Conservation (phyloP, 139 green algal species). For the Chlorella sp. region DNA sequence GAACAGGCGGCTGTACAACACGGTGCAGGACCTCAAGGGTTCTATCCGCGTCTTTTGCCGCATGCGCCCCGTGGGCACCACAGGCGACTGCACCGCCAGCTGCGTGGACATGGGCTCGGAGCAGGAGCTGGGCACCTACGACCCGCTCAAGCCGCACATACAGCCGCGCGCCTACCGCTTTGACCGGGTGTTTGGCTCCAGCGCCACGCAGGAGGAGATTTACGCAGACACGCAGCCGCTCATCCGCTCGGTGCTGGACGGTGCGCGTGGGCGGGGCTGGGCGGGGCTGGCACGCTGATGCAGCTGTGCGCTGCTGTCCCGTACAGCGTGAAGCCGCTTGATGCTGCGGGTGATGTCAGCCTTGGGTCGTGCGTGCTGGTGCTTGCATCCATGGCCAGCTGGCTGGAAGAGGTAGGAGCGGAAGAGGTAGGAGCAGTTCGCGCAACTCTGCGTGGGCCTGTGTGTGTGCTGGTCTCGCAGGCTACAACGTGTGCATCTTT, state of each 20-base stretch:
- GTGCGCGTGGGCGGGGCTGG: slow-evolving; percentile 23
- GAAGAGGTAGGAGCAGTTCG: no score
- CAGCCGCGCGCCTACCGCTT: slow-evolving; percentile 59
- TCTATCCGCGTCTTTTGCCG: slow-evolving; percentile 86
- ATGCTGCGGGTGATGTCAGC: not conserved
- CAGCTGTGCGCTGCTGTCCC: not conserved
- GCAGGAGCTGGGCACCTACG: slow-evolving; percentile 29
- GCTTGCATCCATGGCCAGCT: not conserved
- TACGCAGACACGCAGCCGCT: slow-evolving; percentile 83
- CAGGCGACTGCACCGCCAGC: slow-evolving; percentile 44
- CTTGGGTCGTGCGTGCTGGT: not conserved
- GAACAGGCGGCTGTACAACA: slow-evolving; percentile 83
- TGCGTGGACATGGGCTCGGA: slow-evolving; percentile 27
- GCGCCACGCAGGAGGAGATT: slow-evolving; percentile 64
- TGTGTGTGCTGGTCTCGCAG: no score
- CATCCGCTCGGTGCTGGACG: slow-evolving; percentile 83
- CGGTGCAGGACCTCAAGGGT: slow-evolving; percentile 80
- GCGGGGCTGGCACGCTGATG: not conserved
- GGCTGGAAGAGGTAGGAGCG: not conserved
- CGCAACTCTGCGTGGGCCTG: not conserved
- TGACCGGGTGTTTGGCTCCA: slow-evolving; percentile 73
- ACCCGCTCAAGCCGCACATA: not conserved
- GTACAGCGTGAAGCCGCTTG: not conserved
- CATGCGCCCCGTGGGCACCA: slow-evolving; percentile 59
- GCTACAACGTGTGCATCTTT: slow-evolving; percentile 80